phyloP scores from a whole-genome alignment of 768 basidiomycete species.

The Rubroboletus pulcherrimus region DNA sequence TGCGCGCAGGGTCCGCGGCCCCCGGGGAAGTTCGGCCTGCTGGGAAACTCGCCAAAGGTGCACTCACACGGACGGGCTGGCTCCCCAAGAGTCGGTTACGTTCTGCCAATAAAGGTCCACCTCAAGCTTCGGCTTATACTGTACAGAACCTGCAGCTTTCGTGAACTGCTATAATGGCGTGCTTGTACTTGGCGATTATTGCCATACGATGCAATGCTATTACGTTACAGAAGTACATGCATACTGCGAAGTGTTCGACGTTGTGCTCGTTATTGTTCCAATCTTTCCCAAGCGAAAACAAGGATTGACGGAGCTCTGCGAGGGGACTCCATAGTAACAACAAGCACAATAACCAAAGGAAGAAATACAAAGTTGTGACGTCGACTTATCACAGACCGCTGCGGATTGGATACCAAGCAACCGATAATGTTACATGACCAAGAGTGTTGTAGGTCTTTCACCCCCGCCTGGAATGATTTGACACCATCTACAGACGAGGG shows the following conservation, averaged over 20 bases:
- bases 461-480: slow-evolving; percentile 8
- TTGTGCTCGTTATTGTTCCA: slow-evolving; percentile 9
- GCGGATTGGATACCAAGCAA: slow-evolving; percentile 19
- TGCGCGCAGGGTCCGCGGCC: slow-evolving; percentile 51
- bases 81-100: slow-evolving; percentile 21
- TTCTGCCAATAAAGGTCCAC: slow-evolving; percentile 1
- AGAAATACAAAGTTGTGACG: slow-evolving; percentile 12
- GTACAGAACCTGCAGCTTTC: slow-evolving; percentile 17
- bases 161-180: slow-evolving; percentile 11
- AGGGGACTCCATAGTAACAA: slow-evolving; percentile 8
- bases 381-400: slow-evolving; percentile 8
- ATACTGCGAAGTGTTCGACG: not conserved
- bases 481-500: slow-evolving; percentile 7
- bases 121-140: slow-evolving; percentile 19
- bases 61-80: slow-evolving; percentile 36
- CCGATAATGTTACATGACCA: slow-evolving; percentile 25
- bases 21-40: slow-evolving; percentile 58
- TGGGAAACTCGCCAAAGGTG: slow-evolving; percentile 52
- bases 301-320: not conserved
- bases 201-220: not conserved
- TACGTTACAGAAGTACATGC: slow-evolving; percentile 2
- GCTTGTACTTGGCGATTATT: not conserved
- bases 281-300: slow-evolving; percentile 4
- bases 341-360: slow-evolving; percentile 12
- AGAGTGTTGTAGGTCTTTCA: slow-evolving; percentile 20